These are phyloP conservation scores for Physcia stellaris DNA, from an alignment of 495 filamentous ascomycete species.

Conservation along the genomic window DNA sequence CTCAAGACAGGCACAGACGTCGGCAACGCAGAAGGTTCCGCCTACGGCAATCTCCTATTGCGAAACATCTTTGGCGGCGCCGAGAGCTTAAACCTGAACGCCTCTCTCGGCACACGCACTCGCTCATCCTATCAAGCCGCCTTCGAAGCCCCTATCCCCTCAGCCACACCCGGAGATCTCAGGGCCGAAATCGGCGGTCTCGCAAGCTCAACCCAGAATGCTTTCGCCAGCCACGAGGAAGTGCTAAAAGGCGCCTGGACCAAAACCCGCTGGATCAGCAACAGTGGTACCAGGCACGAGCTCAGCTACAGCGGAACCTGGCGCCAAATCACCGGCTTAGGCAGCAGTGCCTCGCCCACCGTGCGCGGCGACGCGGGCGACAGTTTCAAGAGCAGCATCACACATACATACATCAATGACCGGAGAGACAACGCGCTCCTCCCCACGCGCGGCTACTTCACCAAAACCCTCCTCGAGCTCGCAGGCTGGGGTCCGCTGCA, in stretches of 20 bases:
- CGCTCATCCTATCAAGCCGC: constrained; percentile 74
- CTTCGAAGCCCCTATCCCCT: constrained; percentile 66
- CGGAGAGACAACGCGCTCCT: constrained; percentile 66
- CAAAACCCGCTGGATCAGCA: constrained; percentile 56
- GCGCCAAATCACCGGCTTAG: constrained; percentile 75
- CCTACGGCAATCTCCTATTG: constrained; percentile 68
- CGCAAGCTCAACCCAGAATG: constrained; percentile 68
- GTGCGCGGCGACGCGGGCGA: constrained; percentile 81
- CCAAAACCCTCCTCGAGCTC: constrained; percentile 63
- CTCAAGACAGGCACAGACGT: constrained; percentile 88
- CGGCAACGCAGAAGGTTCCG: constrained; percentile 81
- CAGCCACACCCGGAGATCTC: constrained; percentile 73
- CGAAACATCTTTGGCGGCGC: constrained; percentile 93
- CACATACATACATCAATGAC: constrained; percentile 69
- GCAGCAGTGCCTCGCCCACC: constrained; percentile 58
- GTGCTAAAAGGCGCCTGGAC: constrained; percentile 65
- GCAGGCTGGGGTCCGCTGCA: constrained; percentile 74
- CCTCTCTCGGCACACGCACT: constrained; percentile 76
- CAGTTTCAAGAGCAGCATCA: constrained; percentile 72
- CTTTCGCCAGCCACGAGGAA: constrained; percentile 89
- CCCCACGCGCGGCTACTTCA: constrained; percentile 65
- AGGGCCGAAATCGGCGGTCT: constrained; percentile 61
- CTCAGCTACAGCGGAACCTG: constrained; percentile 67
- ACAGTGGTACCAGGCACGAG: constrained; percentile 52
- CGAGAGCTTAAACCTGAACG: constrained; percentile 74